Base-by-base conservation (phyloP, 805 yeast genomes). In the Lachancea mirantina region DNA sequence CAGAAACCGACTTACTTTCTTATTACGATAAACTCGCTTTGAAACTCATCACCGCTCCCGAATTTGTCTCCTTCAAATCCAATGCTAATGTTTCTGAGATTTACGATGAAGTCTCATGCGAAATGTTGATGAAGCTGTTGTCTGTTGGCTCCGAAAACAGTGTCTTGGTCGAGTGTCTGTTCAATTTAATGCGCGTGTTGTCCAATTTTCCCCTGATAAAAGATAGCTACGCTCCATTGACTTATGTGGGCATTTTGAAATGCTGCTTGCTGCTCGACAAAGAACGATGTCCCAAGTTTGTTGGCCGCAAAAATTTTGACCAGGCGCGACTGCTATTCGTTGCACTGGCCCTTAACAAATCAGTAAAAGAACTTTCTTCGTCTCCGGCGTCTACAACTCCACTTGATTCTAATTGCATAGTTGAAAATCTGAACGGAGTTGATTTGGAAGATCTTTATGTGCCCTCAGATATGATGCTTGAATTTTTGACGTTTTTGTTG, bases 171-270 rank as follows among this genome's bases (percentile, higher is more conserved):
- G 50, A 57, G 5, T 21, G 67, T 2, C 33, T 77, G 0, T 65
- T 64, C 45, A 52, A 59, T 5, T 52, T 70, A 4, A 49, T 73
- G 10, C 51, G 55, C 19, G 62, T 64, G 4, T 34, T 79, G 18
- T 65, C 74, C 1, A 57, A 59, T 17, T 71, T 68, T 43, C 84
- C 84, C 0, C 62, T 74, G 33, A 36, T 74, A 6, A 51, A 57
- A 14, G 62, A 61, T 11, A 41, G 50, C 19, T 49, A 45, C 4
- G 50, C 49, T 8, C 43, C 57, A 3, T 48, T 72, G 6, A 54
- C 62, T 1, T 57, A 58, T 3, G 55, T 60, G 3, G 68, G 67
- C 3, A 35, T 74, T 26, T 37, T 67, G 9, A 68, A 74, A 40
- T 63, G 68, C 0, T 35, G 73, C 4, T 49, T 67, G 0, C 55